Evolutionary conservation across 1,284 basidiomycete species (phyloP), one percentile per base, ranked within the genome.

Genomic region (Tylopilus sp.): DNA sequence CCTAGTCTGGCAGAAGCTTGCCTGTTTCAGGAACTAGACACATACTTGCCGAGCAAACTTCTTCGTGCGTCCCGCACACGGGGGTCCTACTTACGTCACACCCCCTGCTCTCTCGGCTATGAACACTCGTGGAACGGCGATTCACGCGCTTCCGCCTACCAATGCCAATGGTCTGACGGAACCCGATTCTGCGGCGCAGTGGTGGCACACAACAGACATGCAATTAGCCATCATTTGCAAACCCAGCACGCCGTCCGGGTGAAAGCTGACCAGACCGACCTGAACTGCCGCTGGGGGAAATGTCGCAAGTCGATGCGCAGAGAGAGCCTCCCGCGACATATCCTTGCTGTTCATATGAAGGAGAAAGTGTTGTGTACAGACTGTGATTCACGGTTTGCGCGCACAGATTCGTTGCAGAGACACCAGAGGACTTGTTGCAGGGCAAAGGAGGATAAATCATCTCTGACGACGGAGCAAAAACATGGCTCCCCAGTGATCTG

Each of bases 301-400:
- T 74, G 75, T 33, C 3, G 18, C 18, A 74, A 47, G 16, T n/a
- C 36, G 54, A 74, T 74, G 75, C 68, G 51, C 2, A 64, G 51
- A 53, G 75, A 76, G 13, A 77, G 75, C 53, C 69, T 74, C 4
- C 3, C 68, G 0, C 75, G 73, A 2, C 73, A 77, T 5, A 38
- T 76, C n/a, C 63, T 77, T n/a, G 36, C 70, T 0, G 66, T 74
- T 1, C 73, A 74, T 22, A 53, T 74, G 58, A 41, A 41, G 39
- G 52, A 77, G 59, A 76, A 67, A 56, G 75, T 66, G 5, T 26
- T 15, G 22, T 77, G 73, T 41, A 52, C 65, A 8, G 24, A 12
- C 9, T 74, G 72, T 52, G 51, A 54, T 8, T 58, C 57, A 29
- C 18, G 15, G 24, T 77, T 74, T 12, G 74, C 75, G 22, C 75